Base-by-base conservation (phyloP, 306 rosid species). In the Vigna radiata region DNA sequence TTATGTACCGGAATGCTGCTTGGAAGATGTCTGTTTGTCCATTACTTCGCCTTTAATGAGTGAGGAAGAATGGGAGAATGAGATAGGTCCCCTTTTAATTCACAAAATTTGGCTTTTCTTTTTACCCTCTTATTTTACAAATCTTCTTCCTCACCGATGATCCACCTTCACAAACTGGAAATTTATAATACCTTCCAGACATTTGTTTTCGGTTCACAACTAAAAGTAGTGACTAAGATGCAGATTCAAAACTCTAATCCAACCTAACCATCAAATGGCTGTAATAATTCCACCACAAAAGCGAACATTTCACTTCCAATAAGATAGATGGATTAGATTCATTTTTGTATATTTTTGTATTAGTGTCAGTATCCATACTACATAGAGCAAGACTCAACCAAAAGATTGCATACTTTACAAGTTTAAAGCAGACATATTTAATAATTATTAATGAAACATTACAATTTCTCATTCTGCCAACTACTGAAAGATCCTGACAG, bases 171-270 rank as follows among this genome's bases (percentile, higher is more conserved):
- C 27, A 47, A 14, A 62, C 27, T 48, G 64, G 54, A 83, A 69
- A 63, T 8, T 53, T 44, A 68, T 31, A 33, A 79, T 66, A 73
- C 48, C 49, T 37, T 36, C 53, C 18, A 19, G 21, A 19, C 21
- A 19, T 19, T 19, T 19, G 21, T 19, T 19, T 19, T 19, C 7
- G 13, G 43, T 31, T 17, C 48, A 56, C 54, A 68, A 49, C 2
- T 18, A 29, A 71, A 73, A 65, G 48, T 21, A 68, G 68, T 0
- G 7, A 44, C 49, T 21, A 76, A 41, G 48, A 60, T 47, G 23
- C 50, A 68, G 17, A 46, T 68, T 47, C 60, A 77, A 66, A 41
- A 59, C 64, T 68, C 46, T 33, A 60, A 44, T 80, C 73, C 68
- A 31, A 53, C 14, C 44, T 2, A 72, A 59, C 70, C 64, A 67